Conservation (phyloP, 1,139 yeast genomes). For the Lodderomyces theae region DNA sequence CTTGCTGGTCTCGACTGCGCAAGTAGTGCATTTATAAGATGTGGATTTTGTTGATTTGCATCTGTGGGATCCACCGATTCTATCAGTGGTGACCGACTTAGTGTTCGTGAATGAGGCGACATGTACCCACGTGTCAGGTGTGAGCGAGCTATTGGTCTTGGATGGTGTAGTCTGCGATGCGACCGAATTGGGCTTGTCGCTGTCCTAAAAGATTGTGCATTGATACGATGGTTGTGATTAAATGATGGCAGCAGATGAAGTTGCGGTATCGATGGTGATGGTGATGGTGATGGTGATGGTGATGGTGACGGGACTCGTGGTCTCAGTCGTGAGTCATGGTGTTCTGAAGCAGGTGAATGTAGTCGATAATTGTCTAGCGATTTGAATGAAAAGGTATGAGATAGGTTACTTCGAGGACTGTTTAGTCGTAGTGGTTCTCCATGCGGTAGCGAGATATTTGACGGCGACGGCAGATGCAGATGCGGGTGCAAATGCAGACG, state of each 20-base stretch:
- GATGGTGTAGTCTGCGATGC: not conserved
- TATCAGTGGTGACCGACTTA: conserved; percentile 4
- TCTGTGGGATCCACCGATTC: conserved; percentile 3
- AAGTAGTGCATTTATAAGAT: not conserved
- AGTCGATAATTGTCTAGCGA: conserved; percentile 5
- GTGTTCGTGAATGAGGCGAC: not conserved
- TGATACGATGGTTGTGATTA: not conserved
- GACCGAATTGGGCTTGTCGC: not conserved
- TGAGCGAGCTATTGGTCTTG: not conserved
- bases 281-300: not conserved
- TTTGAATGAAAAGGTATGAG: conserved; percentile 3
- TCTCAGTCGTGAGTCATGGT: not conserved
- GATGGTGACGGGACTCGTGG: not conserved
- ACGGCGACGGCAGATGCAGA: conserved; percentile 1
- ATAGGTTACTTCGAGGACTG: not conserved
- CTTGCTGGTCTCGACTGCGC: not conserved
- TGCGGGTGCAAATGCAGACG: too few relatives aligned
- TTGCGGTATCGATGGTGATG: too few relatives aligned
- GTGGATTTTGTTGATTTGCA: not conserved
- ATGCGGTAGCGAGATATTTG: not conserved
- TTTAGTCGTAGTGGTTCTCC: not conserved
- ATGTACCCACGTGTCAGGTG: not conserved
- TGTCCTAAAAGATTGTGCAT: not conserved
- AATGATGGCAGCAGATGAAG: too few relatives aligned
- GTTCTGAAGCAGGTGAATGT: not conserved